phyloP scores from a whole-genome alignment of 75 land plant genomes.

The Selaginella tamariscina region DNA sequence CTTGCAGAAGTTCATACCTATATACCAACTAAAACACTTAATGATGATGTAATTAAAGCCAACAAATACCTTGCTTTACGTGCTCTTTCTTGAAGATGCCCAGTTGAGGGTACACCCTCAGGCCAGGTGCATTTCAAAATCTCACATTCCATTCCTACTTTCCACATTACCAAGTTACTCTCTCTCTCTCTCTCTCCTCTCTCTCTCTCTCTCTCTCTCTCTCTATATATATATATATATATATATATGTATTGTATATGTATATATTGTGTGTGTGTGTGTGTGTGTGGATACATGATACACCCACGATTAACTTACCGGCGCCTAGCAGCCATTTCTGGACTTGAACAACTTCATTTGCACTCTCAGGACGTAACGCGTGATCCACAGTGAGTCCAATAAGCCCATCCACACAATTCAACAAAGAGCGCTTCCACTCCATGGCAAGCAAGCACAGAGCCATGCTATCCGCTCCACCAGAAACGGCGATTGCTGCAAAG shows the following conservation, averaged over 20 bases:
- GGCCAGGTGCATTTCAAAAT: slow-evolving; percentile 59
- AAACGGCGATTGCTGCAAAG: slow-evolving; percentile 70
- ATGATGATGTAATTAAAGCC: neutral
- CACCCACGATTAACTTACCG: slow-evolving; percentile 27
- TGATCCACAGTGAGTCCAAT: slow-evolving; percentile 77
- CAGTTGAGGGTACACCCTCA: slow-evolving; percentile 54
- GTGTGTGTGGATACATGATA: neutral
- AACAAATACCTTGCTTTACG: slow-evolving; percentile 58
- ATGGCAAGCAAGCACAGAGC: slow-evolving; percentile 66
- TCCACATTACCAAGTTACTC: slow-evolving; percentile 4
- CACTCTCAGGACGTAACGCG: slow-evolving; percentile 65
- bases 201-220: too few relatives aligned
- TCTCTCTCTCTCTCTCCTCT: too few relatives aligned
- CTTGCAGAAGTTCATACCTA: slow-evolving; percentile 60
- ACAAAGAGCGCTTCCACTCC: slow-evolving; percentile 39
- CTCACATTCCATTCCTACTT: slow-evolving; percentile 71
- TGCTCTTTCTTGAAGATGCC: slow-evolving; percentile 88
- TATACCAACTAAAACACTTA: neutral
- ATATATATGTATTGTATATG: too few relatives aligned
- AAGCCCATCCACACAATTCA: slow-evolving; percentile 13
- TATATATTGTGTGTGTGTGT: too few relatives aligned
- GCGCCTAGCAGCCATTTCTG: slow-evolving; percentile 34
- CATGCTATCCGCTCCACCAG: slow-evolving; percentile 95
- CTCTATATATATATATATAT: too few relatives aligned
- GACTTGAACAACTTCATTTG: slow-evolving; percentile 51